Conservation (phyloP, 148 eudicot genomes). For the Nepenthes mirabilis region DNA sequence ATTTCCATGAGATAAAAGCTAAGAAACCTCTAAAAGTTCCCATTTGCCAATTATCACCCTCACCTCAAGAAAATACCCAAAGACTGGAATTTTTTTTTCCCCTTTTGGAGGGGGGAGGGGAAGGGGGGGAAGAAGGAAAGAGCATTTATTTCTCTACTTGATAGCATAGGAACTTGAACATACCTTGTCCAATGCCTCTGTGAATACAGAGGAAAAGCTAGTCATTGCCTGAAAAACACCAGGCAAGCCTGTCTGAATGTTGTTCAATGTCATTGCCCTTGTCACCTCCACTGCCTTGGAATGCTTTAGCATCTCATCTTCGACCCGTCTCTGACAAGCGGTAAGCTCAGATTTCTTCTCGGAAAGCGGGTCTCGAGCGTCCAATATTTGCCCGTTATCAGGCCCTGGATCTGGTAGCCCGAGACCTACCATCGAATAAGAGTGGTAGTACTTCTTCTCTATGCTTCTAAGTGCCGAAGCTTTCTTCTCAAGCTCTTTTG, state of each 20-base stretch:
- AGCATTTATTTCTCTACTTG: constrained; percentile 19
- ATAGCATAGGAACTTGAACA: constrained; percentile 76
- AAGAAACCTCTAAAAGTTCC: constrained; percentile 11
- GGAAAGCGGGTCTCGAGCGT: constrained; percentile 75
- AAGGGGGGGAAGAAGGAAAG: background rate
- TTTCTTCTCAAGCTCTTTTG: constrained; percentile 90
- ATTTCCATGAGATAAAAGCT: background rate
- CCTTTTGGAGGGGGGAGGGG: no score
- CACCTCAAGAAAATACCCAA: constrained; percentile 15
- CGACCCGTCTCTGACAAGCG: constrained; percentile 66
- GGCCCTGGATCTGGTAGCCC: constrained; percentile 53
- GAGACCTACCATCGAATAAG: constrained; percentile 87
- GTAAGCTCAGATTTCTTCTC: constrained; percentile 82
- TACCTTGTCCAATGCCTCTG: constrained; percentile 59
- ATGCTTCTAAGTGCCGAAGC: constrained; percentile 66
- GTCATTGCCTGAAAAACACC: constrained; percentile 96
- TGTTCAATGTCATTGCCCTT: constrained; percentile 86
- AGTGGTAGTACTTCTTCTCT: constrained; percentile 76
- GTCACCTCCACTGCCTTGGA: constrained; percentile 91
- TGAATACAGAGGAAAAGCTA: constrained; percentile 70
- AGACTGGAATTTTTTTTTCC: background rate
- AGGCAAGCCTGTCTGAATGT: constrained; percentile 86
- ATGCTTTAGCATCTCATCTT: constrained; percentile 81
- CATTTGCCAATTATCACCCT: constrained; percentile 22
- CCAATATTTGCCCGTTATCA: constrained; percentile 53